Evolutionary conservation across 352 stramenopile genomes (phyloP).

Genomic region (Phytophthora pistaciae): DNA sequence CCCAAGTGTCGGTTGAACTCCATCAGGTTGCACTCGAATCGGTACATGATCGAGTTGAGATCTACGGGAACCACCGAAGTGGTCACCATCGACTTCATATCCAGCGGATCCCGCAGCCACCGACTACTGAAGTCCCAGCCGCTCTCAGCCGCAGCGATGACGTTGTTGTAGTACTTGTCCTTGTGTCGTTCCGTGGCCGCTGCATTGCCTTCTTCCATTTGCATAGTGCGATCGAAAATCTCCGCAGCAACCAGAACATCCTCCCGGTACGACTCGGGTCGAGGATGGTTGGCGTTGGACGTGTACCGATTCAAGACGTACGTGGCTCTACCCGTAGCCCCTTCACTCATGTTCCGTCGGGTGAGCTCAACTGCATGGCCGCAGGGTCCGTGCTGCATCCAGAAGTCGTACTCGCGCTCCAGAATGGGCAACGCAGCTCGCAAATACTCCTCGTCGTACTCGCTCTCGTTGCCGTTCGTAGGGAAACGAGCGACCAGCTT

Average conservation of each 20-base stretch:
- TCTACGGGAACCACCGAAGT: slow-evolving; percentile 83
- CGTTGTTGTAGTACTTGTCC: slow-evolving; percentile 83
- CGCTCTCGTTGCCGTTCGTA: slow-evolving; percentile 42
- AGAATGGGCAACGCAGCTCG: slow-evolving; percentile 64
- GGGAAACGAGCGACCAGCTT: slow-evolving; percentile 53
- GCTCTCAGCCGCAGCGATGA: slow-evolving; percentile 88
- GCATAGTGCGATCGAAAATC: slow-evolving; percentile 60
- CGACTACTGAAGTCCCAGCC: slow-evolving; percentile 93
- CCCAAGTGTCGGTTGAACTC: slow-evolving; percentile 62
- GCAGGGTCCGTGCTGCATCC: slow-evolving; percentile 77
- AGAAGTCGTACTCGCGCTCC: slow-evolving; percentile 87
- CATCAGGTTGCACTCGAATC: slow-evolving; percentile 81
- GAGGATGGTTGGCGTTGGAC: slow-evolving; percentile 73
- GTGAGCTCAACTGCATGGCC: slow-evolving; percentile 70
- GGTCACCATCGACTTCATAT: slow-evolving; percentile 81
- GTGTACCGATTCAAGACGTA: slow-evolving; percentile 87
- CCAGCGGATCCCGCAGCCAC: slow-evolving; percentile 70
- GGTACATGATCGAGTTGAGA: slow-evolving; percentile 87
- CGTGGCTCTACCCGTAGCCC: slow-evolving; percentile 4
- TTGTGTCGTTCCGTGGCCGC: slow-evolving; percentile 57
- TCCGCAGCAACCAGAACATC: slow-evolving; percentile 75
- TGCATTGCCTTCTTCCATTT: slow-evolving; percentile 42
- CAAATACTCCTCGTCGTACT: slow-evolving; percentile 69
- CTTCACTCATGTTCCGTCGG: slow-evolving; percentile 27
- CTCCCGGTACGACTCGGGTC: slow-evolving; percentile 90